phyloP scores from a whole-genome alignment of 441 rosid genomes.

The Mallotus japonicus region DNA sequence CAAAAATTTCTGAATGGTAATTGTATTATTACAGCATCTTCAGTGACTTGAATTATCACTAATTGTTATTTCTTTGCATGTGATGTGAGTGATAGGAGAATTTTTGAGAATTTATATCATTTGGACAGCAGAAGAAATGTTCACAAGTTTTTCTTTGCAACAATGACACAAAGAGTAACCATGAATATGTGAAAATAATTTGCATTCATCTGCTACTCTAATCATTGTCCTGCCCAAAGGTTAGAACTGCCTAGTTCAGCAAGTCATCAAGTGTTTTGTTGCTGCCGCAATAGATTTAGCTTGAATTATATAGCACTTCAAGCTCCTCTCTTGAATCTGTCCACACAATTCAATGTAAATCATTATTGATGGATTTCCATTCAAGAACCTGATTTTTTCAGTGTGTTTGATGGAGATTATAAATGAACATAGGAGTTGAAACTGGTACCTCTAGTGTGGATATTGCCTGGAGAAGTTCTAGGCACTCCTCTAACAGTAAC shows the following conservation, averaged over 20 bases:
- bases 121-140: not conserved
- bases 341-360: constrained; percentile 3
- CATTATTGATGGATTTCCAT: too few species aligned
- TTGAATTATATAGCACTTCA: constrained; percentile 42
- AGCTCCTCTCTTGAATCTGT: constrained; percentile 63
- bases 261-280: constrained; percentile 10
- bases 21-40: too few species aligned
- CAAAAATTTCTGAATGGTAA: too few species aligned
- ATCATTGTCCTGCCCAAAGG: not conserved
- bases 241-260: not conserved
- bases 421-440: not conserved
- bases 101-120: too few species aligned
- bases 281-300: constrained; percentile 22
- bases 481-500: constrained; percentile 52
- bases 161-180: not conserved
- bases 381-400: too few species aligned
- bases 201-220: not conserved
- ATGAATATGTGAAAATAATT: not conserved
- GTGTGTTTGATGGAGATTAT: not conserved
- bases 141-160: not conserved
- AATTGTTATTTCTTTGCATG: too few species aligned
- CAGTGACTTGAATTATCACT: too few species aligned
- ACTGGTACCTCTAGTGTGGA: constrained; percentile 52
- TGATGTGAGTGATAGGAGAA: too few species aligned
- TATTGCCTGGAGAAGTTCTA: constrained; percentile 44